Evolutionary conservation across 768 basidiomycete genomes (phyloP).

Genomic region (Paxillus rubicundulus): DNA sequence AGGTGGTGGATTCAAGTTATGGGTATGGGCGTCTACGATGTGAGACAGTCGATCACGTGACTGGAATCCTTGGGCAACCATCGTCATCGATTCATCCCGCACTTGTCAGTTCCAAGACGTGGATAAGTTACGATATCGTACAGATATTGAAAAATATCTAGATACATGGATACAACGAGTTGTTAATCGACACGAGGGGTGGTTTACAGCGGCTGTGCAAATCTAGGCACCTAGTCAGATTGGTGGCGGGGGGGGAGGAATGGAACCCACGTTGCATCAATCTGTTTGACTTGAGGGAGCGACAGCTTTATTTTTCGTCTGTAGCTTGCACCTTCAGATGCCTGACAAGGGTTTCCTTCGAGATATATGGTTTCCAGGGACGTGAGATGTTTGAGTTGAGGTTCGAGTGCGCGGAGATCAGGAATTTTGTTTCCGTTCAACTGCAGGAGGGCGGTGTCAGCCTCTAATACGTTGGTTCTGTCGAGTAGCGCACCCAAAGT

Average conservation of each 20-base stretch:
- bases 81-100: no score
- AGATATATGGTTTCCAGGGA: conserved; percentile 88
- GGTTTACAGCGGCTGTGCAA: conserved; percentile 82
- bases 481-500: conserved; percentile 70
- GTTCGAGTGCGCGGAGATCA: conserved; percentile 63
- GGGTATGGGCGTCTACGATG: neutral
- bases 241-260: neutral
- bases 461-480: neutral
- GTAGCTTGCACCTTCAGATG: conserved; percentile 71
- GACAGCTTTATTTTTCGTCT: conserved; percentile 86
- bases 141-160: neutral
- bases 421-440: conserved; percentile 86
- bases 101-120: no score
- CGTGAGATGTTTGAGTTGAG: conserved; percentile 56
- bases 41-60: conserved; percentile 11
- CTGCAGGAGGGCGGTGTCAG: conserved; percentile 37
- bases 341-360: conserved; percentile 92
- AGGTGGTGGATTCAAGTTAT: neutral
- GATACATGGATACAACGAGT: conserved; percentile 54
- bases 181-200: conserved; percentile 95
- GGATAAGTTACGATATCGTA: neutral
- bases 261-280: conserved; percentile 90
- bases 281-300: conserved; percentile 85
- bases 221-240: conserved; percentile 8
- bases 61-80: no score